Evolutionary conservation across 2,329 filamentous ascomycete species (phyloP).

Genomic region (Fusarium dimerum): DNA sequence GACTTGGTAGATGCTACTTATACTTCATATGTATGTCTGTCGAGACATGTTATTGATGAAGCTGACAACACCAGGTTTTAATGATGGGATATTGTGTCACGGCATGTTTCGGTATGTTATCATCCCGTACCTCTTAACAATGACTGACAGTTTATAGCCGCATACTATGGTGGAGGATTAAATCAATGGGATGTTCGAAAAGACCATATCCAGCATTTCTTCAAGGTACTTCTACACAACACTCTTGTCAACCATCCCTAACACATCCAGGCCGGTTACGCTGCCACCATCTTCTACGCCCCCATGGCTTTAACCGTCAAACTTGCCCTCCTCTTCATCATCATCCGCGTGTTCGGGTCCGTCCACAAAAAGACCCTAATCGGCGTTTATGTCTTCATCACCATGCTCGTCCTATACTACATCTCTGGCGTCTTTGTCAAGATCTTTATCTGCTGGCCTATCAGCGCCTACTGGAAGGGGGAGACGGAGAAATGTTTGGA

Average conservation of each 20-base stretch:
- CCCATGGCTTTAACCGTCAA: conserved; percentile 46
- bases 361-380: conserved; percentile 40
- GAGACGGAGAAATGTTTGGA: conserved; percentile 35
- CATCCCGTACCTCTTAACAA: too few relatives aligned
- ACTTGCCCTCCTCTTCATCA: conserved; percentile 44
- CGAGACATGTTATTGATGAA: background rate
- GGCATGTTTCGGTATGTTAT: conserved; percentile 10
- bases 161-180: conserved; percentile 12
- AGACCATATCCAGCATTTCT: conserved; percentile 33
- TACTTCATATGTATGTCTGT: conserved; percentile 9
- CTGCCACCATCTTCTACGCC: conserved; percentile 46
- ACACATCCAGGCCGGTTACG: conserved; percentile 38
- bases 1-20: conserved; percentile 13
- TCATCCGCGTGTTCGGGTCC: conserved; percentile 43
- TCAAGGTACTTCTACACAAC: conserved; percentile 30
- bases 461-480: conserved; percentile 41
- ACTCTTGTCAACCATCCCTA: background rate
- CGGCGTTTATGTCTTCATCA: conserved; percentile 41
- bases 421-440: conserved; percentile 43
- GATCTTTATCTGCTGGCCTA: conserved; percentile 44
- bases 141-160: background rate
- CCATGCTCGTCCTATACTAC: conserved; percentile 41
- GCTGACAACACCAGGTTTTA: conserved; percentile 2
- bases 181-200: conserved; percentile 25
- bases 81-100: conserved; percentile 20